Conservation (phyloP, 768 basidiomycete species). For the Pisolithus tinctorius region DNA sequence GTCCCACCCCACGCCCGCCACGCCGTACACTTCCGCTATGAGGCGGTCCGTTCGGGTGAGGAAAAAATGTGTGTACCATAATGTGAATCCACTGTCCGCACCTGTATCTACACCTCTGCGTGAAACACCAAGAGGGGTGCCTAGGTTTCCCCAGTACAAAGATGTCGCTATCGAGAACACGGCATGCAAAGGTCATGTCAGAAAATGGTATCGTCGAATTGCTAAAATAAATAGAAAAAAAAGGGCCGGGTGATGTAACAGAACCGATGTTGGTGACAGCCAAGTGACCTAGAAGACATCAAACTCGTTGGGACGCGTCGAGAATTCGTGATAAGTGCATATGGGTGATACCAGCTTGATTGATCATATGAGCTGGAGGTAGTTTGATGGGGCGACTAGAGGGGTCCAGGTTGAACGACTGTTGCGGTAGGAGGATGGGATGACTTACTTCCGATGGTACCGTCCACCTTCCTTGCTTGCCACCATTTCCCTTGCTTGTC, state of each 20-base stretch:
- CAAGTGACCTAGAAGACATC: conserved; percentile 21
- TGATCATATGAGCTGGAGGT: conserved; percentile 68
- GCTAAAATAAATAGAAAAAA: conserved; percentile 23
- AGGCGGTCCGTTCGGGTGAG: background rate
- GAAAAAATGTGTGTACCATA: background rate
- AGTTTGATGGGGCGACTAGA: conserved; percentile 79
- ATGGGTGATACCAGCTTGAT: conserved; percentile 8
- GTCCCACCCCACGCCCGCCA: too few relatives aligned
- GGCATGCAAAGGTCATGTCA: conserved; percentile 12
- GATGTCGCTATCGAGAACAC: conserved; percentile 7
- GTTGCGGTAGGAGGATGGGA: background rate
- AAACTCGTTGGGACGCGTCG: conserved; percentile 23
- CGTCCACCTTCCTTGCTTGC: conserved; percentile 80
- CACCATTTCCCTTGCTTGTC: conserved; percentile 95
- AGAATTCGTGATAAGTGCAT: conserved; percentile 18
- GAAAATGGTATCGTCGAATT: conserved; percentile 25
- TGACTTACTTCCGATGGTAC: conserved; percentile 67
- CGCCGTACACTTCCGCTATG: too few relatives aligned
- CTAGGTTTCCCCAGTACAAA: background rate
- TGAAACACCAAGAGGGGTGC: background rate
- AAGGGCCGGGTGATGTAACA: conserved; percentile 25
- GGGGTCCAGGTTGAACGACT: conserved; percentile 8
- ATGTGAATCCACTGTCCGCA: background rate
- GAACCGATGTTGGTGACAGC: conserved; percentile 14
- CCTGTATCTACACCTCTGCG: too few relatives aligned